Conservation (phyloP, 2,329 filamentous ascomycete genomes). For the Zymoseptoria crescenta region DNA sequence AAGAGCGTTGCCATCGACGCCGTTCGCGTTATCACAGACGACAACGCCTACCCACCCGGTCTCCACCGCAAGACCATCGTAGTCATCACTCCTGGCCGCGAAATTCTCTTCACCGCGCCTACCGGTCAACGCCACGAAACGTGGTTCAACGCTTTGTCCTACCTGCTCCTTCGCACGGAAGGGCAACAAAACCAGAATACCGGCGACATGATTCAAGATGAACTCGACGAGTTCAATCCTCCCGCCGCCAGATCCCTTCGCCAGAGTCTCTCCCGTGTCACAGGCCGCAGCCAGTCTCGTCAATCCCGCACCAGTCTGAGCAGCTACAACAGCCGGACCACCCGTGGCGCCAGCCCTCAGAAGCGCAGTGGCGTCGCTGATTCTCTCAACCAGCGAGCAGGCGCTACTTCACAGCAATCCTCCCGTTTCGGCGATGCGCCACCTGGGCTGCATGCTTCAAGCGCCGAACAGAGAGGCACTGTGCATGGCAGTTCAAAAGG, state of each 20-base stretch:
- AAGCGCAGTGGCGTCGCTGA: conserved; percentile 10
- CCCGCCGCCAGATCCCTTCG: conserved; percentile 29
- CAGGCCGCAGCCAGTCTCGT: conserved; percentile 45
- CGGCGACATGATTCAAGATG: conserved; percentile 50
- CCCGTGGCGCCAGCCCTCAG: conserved; percentile 57
- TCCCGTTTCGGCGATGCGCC: conserved; percentile 7
- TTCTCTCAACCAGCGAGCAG: conserved; percentile 4
- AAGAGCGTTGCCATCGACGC: conserved; percentile 95
- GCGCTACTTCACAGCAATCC: background rate
- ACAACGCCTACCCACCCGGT: conserved; percentile 91
- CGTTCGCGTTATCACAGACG: conserved; percentile 83
- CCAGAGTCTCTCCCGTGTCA: conserved; percentile 41
- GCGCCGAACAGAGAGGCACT: conserved; percentile 1
- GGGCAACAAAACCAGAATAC: conserved; percentile 43
- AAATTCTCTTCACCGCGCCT: conserved; percentile 87
- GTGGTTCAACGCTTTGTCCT: conserved; percentile 96
- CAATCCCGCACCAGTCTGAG: conserved; percentile 25
- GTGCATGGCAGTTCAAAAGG: conserved; percentile 11
- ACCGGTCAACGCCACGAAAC: conserved; percentile 94
- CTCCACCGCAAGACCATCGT: conserved; percentile 90
- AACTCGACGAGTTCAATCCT: conserved; percentile 75
- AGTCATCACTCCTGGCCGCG: conserved; percentile 78
- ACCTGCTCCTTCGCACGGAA: conserved; percentile 70
- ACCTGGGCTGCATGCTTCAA: conserved; percentile 1
- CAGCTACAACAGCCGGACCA: conserved; percentile 46